Conservation (phyloP, 495 filamentous ascomycete species). For the Talaromyces ruber region DNA sequence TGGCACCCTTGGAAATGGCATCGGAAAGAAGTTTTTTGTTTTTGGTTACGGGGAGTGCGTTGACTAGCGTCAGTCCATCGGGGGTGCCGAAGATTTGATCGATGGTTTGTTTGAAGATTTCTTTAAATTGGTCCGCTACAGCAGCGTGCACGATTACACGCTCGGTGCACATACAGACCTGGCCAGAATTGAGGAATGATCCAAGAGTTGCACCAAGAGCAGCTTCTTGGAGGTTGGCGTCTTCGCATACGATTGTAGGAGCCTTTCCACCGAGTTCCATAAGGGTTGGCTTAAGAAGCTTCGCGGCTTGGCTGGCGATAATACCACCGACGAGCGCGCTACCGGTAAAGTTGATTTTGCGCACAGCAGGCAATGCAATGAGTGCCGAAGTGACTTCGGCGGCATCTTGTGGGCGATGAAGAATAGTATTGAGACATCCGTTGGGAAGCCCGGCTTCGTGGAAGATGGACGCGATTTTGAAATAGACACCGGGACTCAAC, state of each 20-base stretch:
- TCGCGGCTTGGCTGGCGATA: conserved; percentile 46
- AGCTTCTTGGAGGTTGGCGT: conserved; percentile 49
- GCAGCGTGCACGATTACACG: conserved; percentile 72
- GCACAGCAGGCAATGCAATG: conserved; percentile 46
- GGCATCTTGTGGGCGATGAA: conserved; percentile 43
- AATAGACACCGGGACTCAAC: conserved; percentile 65
- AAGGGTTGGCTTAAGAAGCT: conserved; percentile 49
- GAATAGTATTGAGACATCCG: conserved; percentile 49
- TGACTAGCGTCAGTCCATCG: conserved; percentile 54
- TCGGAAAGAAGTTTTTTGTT: conserved; percentile 9
- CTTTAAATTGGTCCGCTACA: conserved; percentile 56
- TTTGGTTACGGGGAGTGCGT: conserved; percentile 23
- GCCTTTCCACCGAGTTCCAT: conserved; percentile 58
- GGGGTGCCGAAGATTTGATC: conserved; percentile 37
- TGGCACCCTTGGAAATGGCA: conserved; percentile 1
- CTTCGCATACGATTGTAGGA: conserved; percentile 48
- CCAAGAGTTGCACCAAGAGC: conserved; percentile 42
- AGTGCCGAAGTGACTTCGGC: conserved; percentile 45
- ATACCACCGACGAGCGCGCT: conserved; percentile 47
- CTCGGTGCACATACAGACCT: conserved; percentile 92
- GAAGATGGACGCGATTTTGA: conserved; percentile 60
- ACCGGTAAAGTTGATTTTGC: conserved; percentile 58
- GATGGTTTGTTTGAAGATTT: conserved; percentile 39
- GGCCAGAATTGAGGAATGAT: conserved; percentile 56
- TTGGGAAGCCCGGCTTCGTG: conserved; percentile 63